These are phyloP conservation scores for Marasmius oreades DNA, from an alignment of 1,284 basidiomycete species.

Conservation along the genomic window DNA sequence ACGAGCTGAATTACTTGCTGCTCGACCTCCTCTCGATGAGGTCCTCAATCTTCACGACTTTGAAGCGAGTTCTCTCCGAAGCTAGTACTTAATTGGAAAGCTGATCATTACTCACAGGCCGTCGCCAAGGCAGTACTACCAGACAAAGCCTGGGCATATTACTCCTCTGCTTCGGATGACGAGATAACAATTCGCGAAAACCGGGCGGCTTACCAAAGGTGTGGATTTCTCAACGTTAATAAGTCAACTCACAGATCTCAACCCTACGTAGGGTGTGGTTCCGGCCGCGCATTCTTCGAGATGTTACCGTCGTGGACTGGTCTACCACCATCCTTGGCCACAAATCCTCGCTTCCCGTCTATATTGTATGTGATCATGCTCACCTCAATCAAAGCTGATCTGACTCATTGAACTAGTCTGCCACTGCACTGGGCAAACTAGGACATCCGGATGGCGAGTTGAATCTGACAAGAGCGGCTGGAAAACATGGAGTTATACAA, in stretches of 20 bases:
- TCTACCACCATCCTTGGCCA: slow-evolving; percentile 78
- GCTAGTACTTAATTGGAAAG: background rate
- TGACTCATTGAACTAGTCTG: slow-evolving; percentile 40
- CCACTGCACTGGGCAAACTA: slow-evolving; percentile 84
- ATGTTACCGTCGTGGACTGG: slow-evolving; percentile 82
- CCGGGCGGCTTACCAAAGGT: slow-evolving; percentile 82
- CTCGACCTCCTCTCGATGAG: slow-evolving; percentile 68
- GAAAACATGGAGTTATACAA: slow-evolving; percentile 77
- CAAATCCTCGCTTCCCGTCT: slow-evolving; percentile 74
- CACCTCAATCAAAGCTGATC: background rate
- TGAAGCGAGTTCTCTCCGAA: slow-evolving; percentile 47
- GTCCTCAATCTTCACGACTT: slow-evolving; percentile 91
- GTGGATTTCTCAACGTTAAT: slow-evolving; percentile 10
- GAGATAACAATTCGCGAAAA: slow-evolving; percentile 90
- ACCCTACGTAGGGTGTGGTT: slow-evolving; percentile 80
- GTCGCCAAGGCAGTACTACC: slow-evolving; percentile 74
- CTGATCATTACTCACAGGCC: background rate
- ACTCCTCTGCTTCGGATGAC: slow-evolving; percentile 84
- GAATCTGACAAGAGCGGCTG: slow-evolving; percentile 82
- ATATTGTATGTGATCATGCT: slow-evolving; percentile 48
- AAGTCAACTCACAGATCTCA: background rate
- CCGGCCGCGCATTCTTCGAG: slow-evolving; percentile 81
- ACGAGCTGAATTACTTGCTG: slow-evolving; percentile 45
- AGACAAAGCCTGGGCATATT: slow-evolving; percentile 88
- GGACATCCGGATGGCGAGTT: slow-evolving; percentile 93